Percentiles rank a stretch among this genome's conserved stretches.
These are phyloP conservation scores for Aspergillus alliaceus DNA, from an alignment of 2,329 filamentous ascomycete species.

Conservation along the genomic window DNA sequence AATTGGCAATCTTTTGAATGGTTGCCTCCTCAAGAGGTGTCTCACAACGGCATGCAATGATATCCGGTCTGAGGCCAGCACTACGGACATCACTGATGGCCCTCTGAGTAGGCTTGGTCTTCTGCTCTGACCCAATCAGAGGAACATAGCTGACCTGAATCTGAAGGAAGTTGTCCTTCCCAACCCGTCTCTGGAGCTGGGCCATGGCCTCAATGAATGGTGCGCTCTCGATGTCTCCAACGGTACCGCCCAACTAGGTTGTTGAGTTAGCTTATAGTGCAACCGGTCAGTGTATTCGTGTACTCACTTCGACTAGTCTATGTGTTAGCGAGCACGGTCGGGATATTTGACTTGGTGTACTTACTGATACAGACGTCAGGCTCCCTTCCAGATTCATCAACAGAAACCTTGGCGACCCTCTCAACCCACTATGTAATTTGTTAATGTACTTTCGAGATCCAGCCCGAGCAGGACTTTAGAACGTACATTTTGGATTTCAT, in stretches of 20 bases:
- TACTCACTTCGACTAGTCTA: conserved; percentile 19
- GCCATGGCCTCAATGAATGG: conserved; percentile 86
- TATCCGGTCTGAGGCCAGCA: conserved; percentile 70
- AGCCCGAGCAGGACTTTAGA: neutral
- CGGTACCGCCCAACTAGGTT: conserved; percentile 47
- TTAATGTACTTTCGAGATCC: neutral
- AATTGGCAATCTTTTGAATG: conserved; percentile 82
- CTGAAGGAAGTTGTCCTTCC: conserved; percentile 78
- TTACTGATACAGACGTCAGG: conserved; percentile 92
- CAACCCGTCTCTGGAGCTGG: conserved; percentile 71
- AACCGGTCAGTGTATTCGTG: neutral
- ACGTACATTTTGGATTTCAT: conserved; percentile 73
- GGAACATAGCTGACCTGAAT: conserved; percentile 82
- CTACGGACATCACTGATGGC: conserved; percentile 82
- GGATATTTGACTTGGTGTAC: conserved; percentile 18
- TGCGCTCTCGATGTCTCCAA: conserved; percentile 79
- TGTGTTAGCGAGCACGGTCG: conserved; percentile 2
- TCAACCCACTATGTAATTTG: conserved; percentile 65
- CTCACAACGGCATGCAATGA: conserved; percentile 94
- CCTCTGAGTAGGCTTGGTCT: conserved; percentile 95
- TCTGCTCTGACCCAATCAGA: conserved; percentile 72
- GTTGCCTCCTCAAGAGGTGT: conserved; percentile 70
- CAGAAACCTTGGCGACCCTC: conserved; percentile 78
- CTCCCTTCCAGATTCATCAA: conserved; percentile 77
- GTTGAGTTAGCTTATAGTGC: neutral